Evolutionary conservation across 495 filamentous ascomycete species (phyloP).

Genomic region (Trypethelium eluteriae): DNA sequence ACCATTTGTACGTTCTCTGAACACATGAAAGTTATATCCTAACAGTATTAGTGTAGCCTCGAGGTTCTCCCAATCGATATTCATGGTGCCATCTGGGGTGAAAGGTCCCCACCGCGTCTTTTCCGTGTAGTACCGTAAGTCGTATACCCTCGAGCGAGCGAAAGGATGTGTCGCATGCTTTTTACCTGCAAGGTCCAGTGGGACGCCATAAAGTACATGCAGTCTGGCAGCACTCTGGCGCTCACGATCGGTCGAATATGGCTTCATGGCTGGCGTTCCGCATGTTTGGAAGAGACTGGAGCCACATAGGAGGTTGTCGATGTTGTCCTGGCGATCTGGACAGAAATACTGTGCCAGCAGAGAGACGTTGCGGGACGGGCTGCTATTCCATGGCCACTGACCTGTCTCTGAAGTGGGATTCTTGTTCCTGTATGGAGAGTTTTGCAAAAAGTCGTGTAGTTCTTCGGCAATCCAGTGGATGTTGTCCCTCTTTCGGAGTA

Average conservation of each 20-base stretch:
- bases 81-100: constrained; percentile 41
- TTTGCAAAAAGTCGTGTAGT: constrained; percentile 30
- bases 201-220: constrained; percentile 53
- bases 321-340: constrained; percentile 30
- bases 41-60: constrained; percentile 58
- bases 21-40: constrained; percentile 45
- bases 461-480: constrained; percentile 17
- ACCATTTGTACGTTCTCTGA: constrained; percentile 38
- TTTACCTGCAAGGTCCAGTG: constrained; percentile 33
- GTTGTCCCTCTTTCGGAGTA: constrained; percentile 9
- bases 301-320: constrained; percentile 41
- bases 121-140: constrained; percentile 53
- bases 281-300: constrained; percentile 49
- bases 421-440: constrained; percentile 13
- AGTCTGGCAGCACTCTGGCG: constrained; percentile 55
- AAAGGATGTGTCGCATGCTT: constrained; percentile 42
- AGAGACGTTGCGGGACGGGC: constrained; percentile 28
- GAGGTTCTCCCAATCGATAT: constrained; percentile 63
- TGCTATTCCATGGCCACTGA: background rate
- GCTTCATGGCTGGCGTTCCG: constrained; percentile 23
- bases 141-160: constrained; percentile 56
- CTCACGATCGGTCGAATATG: constrained; percentile 24
- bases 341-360: constrained; percentile 32
- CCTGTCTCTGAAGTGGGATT: background rate
- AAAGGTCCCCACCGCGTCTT: constrained; percentile 57